Evolutionary conservation across 176 grass and related monocot species (phyloP).

Genomic region (Oryza nivara): DNA sequence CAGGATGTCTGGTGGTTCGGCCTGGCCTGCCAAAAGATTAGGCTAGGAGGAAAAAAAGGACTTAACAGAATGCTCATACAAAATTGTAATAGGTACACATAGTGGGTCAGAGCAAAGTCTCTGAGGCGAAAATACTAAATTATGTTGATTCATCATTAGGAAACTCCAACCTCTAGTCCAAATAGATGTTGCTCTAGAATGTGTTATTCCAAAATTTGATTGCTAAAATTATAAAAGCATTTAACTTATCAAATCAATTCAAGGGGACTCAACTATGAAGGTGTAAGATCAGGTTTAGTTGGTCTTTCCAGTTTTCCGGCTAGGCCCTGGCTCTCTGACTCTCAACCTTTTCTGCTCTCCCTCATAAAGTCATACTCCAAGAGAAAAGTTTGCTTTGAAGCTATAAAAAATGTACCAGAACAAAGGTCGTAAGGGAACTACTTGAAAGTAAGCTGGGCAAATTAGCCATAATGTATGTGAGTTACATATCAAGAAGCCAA

Average conservation of each 20-base stretch:
- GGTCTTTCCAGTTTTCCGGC: neutral
- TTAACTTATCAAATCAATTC: neutral
- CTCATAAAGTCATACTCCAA: neutral
- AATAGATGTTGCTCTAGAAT: neutral
- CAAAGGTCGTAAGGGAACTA: neutral
- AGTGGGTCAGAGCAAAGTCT: neutral
- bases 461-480: neutral
- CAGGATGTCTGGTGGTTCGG: neutral
- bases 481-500: neutral
- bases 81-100: neutral
- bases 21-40: conserved; percentile 13
- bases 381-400: neutral
- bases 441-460: neutral
- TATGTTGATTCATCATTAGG: neutral
- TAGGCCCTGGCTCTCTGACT: neutral
- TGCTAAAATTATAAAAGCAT: neutral
- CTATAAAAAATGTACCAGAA: neutral
- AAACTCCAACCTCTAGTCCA: neutral
- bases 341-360: neutral
- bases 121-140: neutral
- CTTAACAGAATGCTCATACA: neutral
- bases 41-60: neutral
- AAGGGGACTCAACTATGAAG: neutral
- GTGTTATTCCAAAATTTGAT: neutral
- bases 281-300: neutral